Conservation (phyloP, 257 asterid species). For the Jaltomata sinuosa region DNA sequence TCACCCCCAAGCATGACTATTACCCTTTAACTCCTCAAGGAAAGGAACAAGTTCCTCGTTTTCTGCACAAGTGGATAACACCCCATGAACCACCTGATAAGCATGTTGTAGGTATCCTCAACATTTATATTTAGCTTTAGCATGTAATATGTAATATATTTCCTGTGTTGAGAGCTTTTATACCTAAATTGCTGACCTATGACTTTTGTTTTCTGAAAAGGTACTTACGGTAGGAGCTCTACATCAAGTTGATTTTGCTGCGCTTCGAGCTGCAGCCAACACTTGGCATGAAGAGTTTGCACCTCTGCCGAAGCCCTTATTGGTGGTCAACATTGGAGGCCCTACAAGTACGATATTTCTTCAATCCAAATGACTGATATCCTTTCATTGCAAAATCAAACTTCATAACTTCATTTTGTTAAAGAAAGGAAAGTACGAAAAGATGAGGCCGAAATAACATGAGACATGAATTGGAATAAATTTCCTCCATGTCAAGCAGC, state of each 20-base stretch:
- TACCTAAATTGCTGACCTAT: not conserved
- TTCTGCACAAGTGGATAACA: constrained; percentile 84
- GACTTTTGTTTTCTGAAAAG: constrained; percentile 22
- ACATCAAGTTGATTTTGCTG: constrained; percentile 80
- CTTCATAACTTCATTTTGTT: not conserved
- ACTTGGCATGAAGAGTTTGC: constrained; percentile 90
- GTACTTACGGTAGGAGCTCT: constrained; percentile 92
- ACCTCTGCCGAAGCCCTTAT: constrained; percentile 75
- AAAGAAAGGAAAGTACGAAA: not conserved
- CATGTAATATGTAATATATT: not conserved
- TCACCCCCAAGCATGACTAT: constrained; percentile 88
- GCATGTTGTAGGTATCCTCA: constrained; percentile 54
- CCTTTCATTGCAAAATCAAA: not conserved
- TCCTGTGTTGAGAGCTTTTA: constrained; percentile 9
- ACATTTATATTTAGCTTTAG: not conserved
- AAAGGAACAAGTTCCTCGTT: constrained; percentile 74
- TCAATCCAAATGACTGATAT: not conserved
- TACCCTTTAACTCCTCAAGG: constrained; percentile 71
- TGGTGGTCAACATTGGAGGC: constrained; percentile 91
- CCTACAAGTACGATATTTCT: constrained; percentile 54
- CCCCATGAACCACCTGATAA: constrained; percentile 71
- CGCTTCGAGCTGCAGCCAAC: constrained; percentile 73
- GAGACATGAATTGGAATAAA: not conserved
- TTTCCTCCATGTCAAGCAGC: not conserved
- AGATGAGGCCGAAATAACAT: not conserved